Base-by-base conservation (phyloP, 768 basidiomycete species). In the Leccinum fibrillosum region DNA sequence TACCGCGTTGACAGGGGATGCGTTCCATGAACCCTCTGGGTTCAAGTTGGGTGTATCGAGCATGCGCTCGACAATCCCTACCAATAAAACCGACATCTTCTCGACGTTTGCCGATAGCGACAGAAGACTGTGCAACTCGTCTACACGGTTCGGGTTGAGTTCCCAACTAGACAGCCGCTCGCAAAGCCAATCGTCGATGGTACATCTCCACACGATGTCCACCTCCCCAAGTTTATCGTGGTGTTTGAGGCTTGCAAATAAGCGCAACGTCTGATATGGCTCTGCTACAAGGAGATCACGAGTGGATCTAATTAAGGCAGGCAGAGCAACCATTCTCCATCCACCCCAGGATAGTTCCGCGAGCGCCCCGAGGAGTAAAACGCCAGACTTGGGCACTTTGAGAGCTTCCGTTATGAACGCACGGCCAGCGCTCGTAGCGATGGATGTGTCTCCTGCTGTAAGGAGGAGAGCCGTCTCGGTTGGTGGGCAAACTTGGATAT, bases 341-440 rank as follows among this genome's bases (percentile, higher is more conserved):
- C 89, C 91, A 19, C 83, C 83, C 88, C 90, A 93, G 0, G 77
- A 78, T 5, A 86, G 71, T 50, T 87, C 85, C 2, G 85, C 79
- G 7, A 92, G 79, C 5, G 80, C 75, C 0, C 86, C 85, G 28
- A 83, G 79, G 5, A 92, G 72, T 30, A 79, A 77, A 2, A 85
- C 60, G 1, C 80, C 82, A 58, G 89, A 84, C 7, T 54, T 59
- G 37, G 70, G 26, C 2, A 57, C 49, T 42, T 63, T 64, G 30
- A 72, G 62, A 12, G 72, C 66, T 28, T 35, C 72, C 26, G 26
- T 26, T 26, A 73, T 59, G 55, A 89, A 80, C 45, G 79, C 78
- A 32, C 86, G 81, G 1, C 88, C 80, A 5, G 72, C 60, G 4
- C 44, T 61, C 10, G 65, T 62, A 5, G 66, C 75, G 1, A 76